A percentile compares a stretch with the other conserved stretches of the same genome.
Evolutionary conservation across 257 asterid genomes (phyloP).

Genomic region (Forsythia viridissima): DNA sequence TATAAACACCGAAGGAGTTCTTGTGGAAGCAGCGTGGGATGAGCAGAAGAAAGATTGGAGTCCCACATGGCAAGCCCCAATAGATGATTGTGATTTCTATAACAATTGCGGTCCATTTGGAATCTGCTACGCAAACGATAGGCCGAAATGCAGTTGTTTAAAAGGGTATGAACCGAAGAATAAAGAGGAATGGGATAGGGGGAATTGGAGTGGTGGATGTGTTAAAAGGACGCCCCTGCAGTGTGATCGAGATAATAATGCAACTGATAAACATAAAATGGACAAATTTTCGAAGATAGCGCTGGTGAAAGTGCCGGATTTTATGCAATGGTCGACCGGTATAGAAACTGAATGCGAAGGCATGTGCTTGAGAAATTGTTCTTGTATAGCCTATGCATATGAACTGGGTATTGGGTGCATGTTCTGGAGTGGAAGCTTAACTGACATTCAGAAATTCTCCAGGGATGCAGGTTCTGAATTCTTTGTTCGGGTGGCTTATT

Average conservation of each 20-base stretch:
- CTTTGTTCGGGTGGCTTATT: constrained; percentile 34
- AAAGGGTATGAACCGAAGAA: constrained; percentile 31
- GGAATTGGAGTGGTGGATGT: constrained; percentile 45
- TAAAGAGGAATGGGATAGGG: constrained; percentile 29
- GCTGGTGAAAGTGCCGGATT: constrained; percentile 46
- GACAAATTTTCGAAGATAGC: constrained; percentile 41
- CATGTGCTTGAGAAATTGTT: constrained; percentile 41
- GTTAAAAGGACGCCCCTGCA: constrained; percentile 26
- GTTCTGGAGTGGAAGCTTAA: constrained; percentile 32
- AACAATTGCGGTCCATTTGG: constrained; percentile 37
- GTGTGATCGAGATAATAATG: constrained; percentile 31
- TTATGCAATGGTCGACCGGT: constrained; percentile 23
- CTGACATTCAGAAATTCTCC: constrained; percentile 32
- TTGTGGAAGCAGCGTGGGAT: constrained; percentile 10
- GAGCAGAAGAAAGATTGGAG: constrained; percentile 8
- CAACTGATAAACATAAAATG: constrained; percentile 23
- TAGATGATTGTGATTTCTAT: constrained; percentile 29
- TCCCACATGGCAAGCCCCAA: constrained; percentile 8
- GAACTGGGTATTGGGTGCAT: constrained; percentile 40
- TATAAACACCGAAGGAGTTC: constrained; percentile 17
- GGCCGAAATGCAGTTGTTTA: constrained; percentile 32
- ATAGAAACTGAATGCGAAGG: constrained; percentile 31
- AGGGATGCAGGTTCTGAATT: constrained; percentile 36
- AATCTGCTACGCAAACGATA: constrained; percentile 16
- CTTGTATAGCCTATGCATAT: constrained; percentile 41